Conservation (phyloP, 1,284 basidiomycete genomes). For the Hemileia vastatrix region DNA sequence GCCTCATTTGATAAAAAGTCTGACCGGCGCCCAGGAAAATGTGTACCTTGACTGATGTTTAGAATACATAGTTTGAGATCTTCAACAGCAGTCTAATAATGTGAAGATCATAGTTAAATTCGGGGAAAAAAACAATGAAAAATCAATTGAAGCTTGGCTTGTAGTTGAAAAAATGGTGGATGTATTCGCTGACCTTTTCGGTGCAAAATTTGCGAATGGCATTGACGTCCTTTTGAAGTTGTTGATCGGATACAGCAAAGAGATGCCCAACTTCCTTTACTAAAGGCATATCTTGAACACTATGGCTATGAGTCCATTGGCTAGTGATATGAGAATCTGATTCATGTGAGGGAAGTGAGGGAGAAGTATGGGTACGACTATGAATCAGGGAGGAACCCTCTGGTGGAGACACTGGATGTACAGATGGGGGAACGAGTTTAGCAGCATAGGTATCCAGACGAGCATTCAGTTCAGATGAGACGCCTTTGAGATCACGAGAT, state of each 20-base stretch:
- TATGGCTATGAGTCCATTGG: slow-evolving; percentile 20
- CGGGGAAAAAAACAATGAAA: not conserved
- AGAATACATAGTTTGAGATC: slow-evolving; percentile 67
- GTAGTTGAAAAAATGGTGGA: too few relatives aligned
- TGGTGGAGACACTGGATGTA: slow-evolving; percentile 32
- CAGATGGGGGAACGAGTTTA: slow-evolving; percentile 58
- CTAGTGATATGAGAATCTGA: not conserved
- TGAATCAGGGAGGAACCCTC: too few relatives aligned
- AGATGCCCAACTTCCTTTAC: slow-evolving; percentile 61
- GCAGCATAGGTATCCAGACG: slow-evolving; percentile 72
- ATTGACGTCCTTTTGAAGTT: slow-evolving; percentile 66
- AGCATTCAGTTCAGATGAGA: slow-evolving; percentile 68
- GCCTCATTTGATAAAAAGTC: slow-evolving; percentile 74
- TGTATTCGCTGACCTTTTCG: slow-evolving; percentile 58
- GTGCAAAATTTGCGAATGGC: slow-evolving; percentile 60
- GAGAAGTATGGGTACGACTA: not conserved
- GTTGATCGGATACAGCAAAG: slow-evolving; percentile 62
- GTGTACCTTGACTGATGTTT: slow-evolving; percentile 71
- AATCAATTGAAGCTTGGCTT: too few relatives aligned
- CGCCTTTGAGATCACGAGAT: slow-evolving; percentile 36
- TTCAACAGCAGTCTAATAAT: slow-evolving; percentile 14
- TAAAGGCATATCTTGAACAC: slow-evolving; percentile 61
- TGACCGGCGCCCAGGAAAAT: slow-evolving; percentile 73
- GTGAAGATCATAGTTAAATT: not conserved
- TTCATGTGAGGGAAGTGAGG: slow-evolving; percentile 11